Evolutionary conservation across 805 yeast species (phyloP).

Genomic region (Candida lessepsii): DNA sequence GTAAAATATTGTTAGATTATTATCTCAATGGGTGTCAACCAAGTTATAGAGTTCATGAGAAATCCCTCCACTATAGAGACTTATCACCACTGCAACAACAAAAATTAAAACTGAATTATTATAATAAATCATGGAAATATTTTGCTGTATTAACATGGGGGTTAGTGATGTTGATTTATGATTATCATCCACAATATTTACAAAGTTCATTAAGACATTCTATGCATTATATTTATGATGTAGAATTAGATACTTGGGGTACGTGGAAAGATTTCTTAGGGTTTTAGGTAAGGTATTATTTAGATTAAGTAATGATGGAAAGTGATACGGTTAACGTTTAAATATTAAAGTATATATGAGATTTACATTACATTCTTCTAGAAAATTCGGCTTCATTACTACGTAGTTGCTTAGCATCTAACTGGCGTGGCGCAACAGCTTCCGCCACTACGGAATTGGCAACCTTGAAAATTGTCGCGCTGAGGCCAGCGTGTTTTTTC

Average conservation of each 20-base stretch:
- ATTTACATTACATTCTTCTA: too few relatives aligned
- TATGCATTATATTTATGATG: constrained; percentile 69
- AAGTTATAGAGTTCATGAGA: constrained; percentile 10
- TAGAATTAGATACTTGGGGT: constrained; percentile 51
- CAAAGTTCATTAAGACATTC: constrained; percentile 65
- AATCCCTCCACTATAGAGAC: constrained; percentile 16
- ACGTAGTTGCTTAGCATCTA: too few relatives aligned
- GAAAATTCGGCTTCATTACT: too few relatives aligned
- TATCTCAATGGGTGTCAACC: constrained; percentile 39
- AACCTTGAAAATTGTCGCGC: neutral
- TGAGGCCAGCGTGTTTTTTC: constrained; percentile 5
- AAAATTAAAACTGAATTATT: constrained; percentile 27
- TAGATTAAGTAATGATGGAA: too few relatives aligned
- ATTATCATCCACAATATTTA: constrained; percentile 57
- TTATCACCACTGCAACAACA: constrained; percentile 33
- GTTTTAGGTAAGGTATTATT: constrained; percentile 3
- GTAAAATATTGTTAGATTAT: constrained; percentile 47
- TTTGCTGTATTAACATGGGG: constrained; percentile 73
- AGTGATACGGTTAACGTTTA: too few relatives aligned
- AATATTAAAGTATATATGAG: too few relatives aligned
- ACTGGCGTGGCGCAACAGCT: too few relatives aligned
- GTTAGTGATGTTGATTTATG: constrained; percentile 66
- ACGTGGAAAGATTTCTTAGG: constrained; percentile 48
- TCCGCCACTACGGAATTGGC: too few relatives aligned
- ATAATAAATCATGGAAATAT: constrained; percentile 50